Evolutionary conservation across 1,284 basidiomycete genomes (phyloP).

Genomic region (Rhodofomes roseus): DNA sequence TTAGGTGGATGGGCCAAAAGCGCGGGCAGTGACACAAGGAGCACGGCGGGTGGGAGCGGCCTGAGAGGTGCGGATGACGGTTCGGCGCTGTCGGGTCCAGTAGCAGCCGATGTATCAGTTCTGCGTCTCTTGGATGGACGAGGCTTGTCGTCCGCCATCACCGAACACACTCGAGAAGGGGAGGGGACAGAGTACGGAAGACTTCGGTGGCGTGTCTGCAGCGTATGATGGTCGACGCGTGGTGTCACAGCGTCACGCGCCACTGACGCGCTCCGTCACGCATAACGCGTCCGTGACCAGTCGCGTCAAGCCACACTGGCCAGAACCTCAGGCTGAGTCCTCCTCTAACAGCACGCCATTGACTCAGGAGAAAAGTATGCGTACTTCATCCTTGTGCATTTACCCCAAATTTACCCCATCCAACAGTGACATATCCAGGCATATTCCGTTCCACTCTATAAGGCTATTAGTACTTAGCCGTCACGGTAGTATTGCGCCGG

Average conservation of each 20-base stretch:
- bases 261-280: background rate
- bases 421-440: too few species aligned
- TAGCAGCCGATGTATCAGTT: background rate
- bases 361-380: too few species aligned
- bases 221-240: background rate
- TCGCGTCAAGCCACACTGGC: too few species aligned
- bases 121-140: background rate
- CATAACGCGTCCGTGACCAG: background rate
- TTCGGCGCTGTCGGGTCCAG: background rate
- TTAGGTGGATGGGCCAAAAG: slow-evolving; percentile 60
- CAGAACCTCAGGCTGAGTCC: too few species aligned
- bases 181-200: background rate
- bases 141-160: background rate
- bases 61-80: slow-evolving; percentile 11
- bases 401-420: too few species aligned
- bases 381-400: too few species aligned
- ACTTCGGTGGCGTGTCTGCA: background rate
- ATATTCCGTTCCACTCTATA: too few species aligned
- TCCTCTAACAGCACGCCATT: too few species aligned
- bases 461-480: too few species aligned
- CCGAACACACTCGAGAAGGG: too few species aligned
- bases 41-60: slow-evolving; percentile 42
- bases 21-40: slow-evolving; percentile 58
- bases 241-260: background rate
- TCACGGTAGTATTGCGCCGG: too few species aligned